A percentile compares a stretch with the other conserved stretches of the same genome.
Conservation (phyloP, 441 rosid species). For the Bruguiera hainesii region DNA sequence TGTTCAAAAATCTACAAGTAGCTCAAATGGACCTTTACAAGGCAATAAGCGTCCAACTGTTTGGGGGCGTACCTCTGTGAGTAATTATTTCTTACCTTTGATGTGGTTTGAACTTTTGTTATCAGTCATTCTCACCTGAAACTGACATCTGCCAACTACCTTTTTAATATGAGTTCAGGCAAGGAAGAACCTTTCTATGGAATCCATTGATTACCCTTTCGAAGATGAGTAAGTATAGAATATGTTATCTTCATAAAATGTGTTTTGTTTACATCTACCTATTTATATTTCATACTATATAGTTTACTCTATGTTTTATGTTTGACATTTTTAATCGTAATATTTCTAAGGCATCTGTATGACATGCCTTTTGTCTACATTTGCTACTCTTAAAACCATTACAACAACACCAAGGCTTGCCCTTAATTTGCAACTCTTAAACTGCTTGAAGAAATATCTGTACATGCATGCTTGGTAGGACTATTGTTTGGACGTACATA, state of each 20-base stretch:
- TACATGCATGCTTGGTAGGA: too few relatives aligned
- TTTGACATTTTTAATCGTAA: too few relatives aligned
- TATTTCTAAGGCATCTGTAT: too few relatives aligned
- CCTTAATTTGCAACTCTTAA: too few relatives aligned
- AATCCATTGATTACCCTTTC: conserved; percentile 50
- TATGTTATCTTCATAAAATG: conserved; percentile 20
- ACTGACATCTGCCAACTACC: neutral
- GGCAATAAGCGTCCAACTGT: conserved; percentile 25
- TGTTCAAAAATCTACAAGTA: conserved; percentile 36
- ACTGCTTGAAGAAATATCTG: too few relatives aligned
- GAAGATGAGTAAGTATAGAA: conserved; percentile 73
- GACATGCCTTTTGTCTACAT: too few relatives aligned
- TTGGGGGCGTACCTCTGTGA: conserved; percentile 80
- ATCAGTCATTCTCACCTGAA: conserved; percentile 17
- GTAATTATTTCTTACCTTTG: conserved; percentile 29
- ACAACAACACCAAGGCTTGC: too few relatives aligned
- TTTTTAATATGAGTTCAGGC: conserved; percentile 44
- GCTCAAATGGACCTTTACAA: conserved; percentile 37
- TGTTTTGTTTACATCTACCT: conserved; percentile 11
- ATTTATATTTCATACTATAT: neutral
- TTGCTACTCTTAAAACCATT: too few relatives aligned
- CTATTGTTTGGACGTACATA: too few relatives aligned
- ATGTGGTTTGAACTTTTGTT: conserved; percentile 10
- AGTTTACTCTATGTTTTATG: too few relatives aligned
- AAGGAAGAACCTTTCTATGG: conserved; percentile 81